Conservation (phyloP, 805 yeast species). For the Pichia sporocuriosa region DNA sequence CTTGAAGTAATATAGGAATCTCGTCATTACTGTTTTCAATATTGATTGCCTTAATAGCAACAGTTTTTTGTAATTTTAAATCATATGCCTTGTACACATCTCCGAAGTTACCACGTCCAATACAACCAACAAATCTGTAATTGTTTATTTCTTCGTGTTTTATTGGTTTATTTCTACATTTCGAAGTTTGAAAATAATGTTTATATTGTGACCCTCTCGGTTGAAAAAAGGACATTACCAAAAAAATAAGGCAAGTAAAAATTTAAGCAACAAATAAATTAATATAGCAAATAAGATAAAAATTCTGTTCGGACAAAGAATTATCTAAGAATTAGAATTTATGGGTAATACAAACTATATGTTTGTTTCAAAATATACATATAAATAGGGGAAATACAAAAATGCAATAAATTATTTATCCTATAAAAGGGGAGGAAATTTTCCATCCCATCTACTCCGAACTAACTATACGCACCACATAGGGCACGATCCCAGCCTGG, state of each 20-base stretch:
- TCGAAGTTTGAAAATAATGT: no score
- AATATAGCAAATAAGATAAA: no score
- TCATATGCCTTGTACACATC: slow-evolving; percentile 64
- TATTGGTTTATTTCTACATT: background rate
- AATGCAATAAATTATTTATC: background rate
- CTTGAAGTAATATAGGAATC: slow-evolving; percentile 62
- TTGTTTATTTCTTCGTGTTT: background rate
- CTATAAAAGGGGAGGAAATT: background rate
- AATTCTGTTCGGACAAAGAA: no score
- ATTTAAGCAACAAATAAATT: no score
- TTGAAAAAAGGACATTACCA: no score
- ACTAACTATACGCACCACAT: slow-evolving; percentile 8
- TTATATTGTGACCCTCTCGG: no score
- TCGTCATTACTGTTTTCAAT: slow-evolving; percentile 77
- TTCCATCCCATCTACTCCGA: background rate
- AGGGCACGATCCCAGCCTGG: slow-evolving; percentile 14
- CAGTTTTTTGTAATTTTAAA: slow-evolving; percentile 33
- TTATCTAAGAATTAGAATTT: no score
- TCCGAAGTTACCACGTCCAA: slow-evolving; percentile 84
- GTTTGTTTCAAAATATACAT: background rate
- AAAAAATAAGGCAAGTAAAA: no score
- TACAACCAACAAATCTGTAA: slow-evolving; percentile 41
- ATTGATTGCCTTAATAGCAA: slow-evolving; percentile 84
- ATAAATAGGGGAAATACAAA: background rate
- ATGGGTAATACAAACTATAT: no score